These are phyloP conservation scores for Aspergillus latus DNA, from an alignment of 2,329 filamentous ascomycete genomes.

Conservation along the genomic window DNA sequence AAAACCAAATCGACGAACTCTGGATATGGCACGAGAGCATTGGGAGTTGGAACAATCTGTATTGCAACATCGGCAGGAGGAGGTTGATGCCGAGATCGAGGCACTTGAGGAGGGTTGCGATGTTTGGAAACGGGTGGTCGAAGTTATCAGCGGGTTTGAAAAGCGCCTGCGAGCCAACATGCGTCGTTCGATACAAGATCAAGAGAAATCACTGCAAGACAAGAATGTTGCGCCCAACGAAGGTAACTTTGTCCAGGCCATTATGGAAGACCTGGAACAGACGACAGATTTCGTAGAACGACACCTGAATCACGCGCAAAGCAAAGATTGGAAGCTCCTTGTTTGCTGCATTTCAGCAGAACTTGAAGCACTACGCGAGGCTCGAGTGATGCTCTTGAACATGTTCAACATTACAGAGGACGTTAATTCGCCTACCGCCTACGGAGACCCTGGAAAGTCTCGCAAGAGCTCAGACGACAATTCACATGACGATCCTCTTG, in stretches of 20 bases:
- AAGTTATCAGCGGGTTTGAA: conserved; percentile 54
- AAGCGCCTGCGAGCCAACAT: conserved; percentile 34
- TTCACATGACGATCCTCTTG: conserved; percentile 21
- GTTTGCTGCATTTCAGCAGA: conserved; percentile 64
- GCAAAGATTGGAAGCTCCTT: conserved; percentile 60
- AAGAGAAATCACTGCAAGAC: conserved; percentile 20
- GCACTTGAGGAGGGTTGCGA: conserved; percentile 60
- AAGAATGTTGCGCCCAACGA: conserved; percentile 15
- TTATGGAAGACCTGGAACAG: conserved; percentile 49
- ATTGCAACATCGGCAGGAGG: conserved; percentile 45
- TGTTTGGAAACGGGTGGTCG: conserved; percentile 58
- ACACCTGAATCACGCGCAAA: conserved; percentile 52
- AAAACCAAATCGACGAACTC: conserved; percentile 57
- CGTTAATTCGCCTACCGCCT: conserved; percentile 10
- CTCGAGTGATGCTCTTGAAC: conserved; percentile 36
- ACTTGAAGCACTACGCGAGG: conserved; percentile 54
- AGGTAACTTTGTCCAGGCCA: conserved; percentile 27
- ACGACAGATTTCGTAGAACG: conserved; percentile 50
- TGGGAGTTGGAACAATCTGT: conserved; percentile 53
- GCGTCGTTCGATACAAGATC: conserved; percentile 31
- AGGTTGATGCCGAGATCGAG: conserved; percentile 53
- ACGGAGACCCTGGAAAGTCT: conserved; percentile 6
- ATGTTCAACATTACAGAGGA: conserved; percentile 32
- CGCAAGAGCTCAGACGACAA: conserved; percentile 12
- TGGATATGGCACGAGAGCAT: conserved; percentile 60